Evolutionary conservation across 805 yeast genomes (phyloP), one percentile per base, ranked within the genome.

Genomic region (Ogataea allantospora): DNA sequence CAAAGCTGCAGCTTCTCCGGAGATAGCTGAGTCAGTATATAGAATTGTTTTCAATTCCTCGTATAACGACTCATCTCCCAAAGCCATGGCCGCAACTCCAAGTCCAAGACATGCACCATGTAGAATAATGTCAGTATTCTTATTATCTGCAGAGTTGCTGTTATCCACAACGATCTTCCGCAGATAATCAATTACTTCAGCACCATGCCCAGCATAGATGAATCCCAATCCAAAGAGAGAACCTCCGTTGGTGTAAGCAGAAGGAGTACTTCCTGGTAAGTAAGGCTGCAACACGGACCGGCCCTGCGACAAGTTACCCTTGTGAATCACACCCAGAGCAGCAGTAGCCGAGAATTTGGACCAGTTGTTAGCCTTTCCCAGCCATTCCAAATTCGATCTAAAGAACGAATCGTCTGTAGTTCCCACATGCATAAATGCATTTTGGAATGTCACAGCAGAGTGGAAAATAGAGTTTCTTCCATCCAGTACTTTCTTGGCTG

Each of bases 361-460:
- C 99, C 99, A 93, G 63, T 91, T 88, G 31, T 91, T 82, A n/a
- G 99, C 97, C 65, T 88, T 87, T 29, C 95, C 95, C 50, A 93
- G 71, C 97, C 98, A 93, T 54, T 91, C 96, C 55, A 88, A 70
- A 58, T 93, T 93, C 29, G 83, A 76, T 60, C 96, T 76, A 65
- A 91, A 84, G 56, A 93, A 93, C 0, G 88, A 78, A 60, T 93
- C 97, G 55, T 86, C 95, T 7, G 98, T 87, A 10, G 99, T 93
- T 41, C 98, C 99, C 25, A 93, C 86, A 62, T 89, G 96, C 77
- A 91, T 75, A 58, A 88, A 88, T 0, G 97, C 97, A 57, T 88
- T 91, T 38, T 93, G 81, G 58, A 93, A 88, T 32, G 97, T 87
- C 33, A 93, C 88, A 6, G 97, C 99, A 16, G 95, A 83, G 66